These are phyloP conservation scores for Persicaria tinctoria DNA, from an alignment of 148 eudicot genomes.

Conservation along the genomic window DNA sequence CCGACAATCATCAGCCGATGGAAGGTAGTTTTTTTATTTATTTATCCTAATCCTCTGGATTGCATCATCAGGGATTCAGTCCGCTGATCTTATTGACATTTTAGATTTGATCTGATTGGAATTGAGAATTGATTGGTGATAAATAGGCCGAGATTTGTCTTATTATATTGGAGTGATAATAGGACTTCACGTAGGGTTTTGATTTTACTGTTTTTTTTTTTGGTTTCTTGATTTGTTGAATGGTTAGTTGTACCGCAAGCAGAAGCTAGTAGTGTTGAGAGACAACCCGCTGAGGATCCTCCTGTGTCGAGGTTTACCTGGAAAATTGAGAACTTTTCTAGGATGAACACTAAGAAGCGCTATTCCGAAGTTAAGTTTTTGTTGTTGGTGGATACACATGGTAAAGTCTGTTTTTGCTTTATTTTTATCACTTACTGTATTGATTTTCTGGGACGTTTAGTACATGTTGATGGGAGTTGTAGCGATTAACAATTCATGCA, in stretches of 20 bases:
- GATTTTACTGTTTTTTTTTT: constrained; percentile 12
- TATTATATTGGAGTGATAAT: background rate
- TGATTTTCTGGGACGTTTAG: background rate
- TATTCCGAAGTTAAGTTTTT: constrained; percentile 60
- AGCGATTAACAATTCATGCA: constrained; percentile 13
- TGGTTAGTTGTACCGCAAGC: constrained; percentile 40
- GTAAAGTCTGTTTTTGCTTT: constrained; percentile 24
- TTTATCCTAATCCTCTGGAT: background rate
- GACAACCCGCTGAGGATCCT: constrained; percentile 71
- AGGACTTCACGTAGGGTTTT: constrained; percentile 14
- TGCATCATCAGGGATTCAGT: background rate
- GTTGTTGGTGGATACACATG: constrained; percentile 78
- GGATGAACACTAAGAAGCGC: constrained; percentile 63
- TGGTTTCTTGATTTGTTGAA: constrained; percentile 9
- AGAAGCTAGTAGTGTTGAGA: constrained; percentile 39
- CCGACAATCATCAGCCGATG: constrained; percentile 73
- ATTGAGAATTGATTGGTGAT: background rate
- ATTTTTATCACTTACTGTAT: background rate
- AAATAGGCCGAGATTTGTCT: background rate
- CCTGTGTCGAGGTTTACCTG: constrained; percentile 68
- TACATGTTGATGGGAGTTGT: background rate
- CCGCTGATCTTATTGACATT: background rate
- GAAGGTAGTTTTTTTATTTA: constrained; percentile 44
- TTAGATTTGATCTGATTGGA: constrained; percentile 13
- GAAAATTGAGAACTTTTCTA: constrained; percentile 70